A percentile compares a stretch with the other conserved stretches of the same genome.
Evolutionary conservation across 2,329 filamentous ascomycete species (phyloP).

Genomic region (Biscogniauxia sp.): DNA sequence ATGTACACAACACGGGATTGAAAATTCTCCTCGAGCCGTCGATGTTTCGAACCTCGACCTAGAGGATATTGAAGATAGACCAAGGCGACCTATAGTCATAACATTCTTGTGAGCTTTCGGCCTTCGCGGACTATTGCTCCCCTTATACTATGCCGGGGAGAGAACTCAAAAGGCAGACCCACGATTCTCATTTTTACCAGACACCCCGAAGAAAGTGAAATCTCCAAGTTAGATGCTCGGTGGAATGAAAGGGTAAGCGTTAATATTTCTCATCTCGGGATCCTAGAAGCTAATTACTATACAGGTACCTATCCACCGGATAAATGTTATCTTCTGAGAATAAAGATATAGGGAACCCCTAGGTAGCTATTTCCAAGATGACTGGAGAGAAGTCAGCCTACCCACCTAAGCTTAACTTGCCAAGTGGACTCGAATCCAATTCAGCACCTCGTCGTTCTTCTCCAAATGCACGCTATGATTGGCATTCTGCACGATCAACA

Average conservation of each 20-base stretch:
- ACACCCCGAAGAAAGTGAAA: too few species aligned
- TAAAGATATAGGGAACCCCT: background rate
- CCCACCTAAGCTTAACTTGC: background rate
- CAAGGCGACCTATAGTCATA: background rate
- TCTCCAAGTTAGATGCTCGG: too few species aligned
- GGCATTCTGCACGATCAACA: conserved; percentile 31
- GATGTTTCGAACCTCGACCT: background rate
- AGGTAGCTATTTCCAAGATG: background rate
- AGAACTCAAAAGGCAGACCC: too few species aligned
- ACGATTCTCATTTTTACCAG: too few species aligned
- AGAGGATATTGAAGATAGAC: background rate
- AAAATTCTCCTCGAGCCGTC: background rate
- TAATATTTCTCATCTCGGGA: too few species aligned
- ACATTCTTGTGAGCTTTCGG: background rate
- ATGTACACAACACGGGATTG: background rate
- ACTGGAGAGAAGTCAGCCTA: background rate
- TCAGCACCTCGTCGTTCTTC: conserved; percentile 31
- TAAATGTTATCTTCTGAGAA: too few species aligned
- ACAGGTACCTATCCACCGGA: too few species aligned
- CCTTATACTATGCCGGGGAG: background rate
- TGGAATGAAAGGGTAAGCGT: too few species aligned
- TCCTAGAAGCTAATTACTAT: too few species aligned
- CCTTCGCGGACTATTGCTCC: background rate
- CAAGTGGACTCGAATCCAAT: conserved; percentile 19
- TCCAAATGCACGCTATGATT: conserved; percentile 38